Evolutionary conservation across 768 basidiomycete species (phyloP), one percentile per base, ranked within the genome.

Genomic region (Suillus luteus): DNA sequence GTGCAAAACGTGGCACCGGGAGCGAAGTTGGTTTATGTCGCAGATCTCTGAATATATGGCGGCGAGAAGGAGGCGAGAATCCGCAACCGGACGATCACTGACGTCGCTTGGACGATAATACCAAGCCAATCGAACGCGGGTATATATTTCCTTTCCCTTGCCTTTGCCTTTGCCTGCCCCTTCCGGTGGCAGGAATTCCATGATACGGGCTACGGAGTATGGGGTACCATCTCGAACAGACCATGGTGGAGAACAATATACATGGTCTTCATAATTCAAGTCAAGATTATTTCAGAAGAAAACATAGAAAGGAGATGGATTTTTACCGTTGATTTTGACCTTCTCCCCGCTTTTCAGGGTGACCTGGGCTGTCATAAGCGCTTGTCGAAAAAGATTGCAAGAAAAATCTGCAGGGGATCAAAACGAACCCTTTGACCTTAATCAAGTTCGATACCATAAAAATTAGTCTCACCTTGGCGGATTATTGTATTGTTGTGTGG

Each of bases 21-120:
- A 91, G 68, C 96, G 88, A 66, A 99, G 84, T 81, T 96, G 92
- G 77, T 88, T 90, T 77, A 97, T 87, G 78, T 97, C 96, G 82
- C 94, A 93, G 59, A 95, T 86, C 81, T 98, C 96, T 62, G 94
- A 92, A 80, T 95, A 96, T 77, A 99, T 96, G 67, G 96, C 93
- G 52, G 96, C 95, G 66, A 96, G 86, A 64, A 99, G 85, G 54
- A 97, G 83, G 66, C 97, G 90, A 68, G 90, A 91, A 81, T 99
- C 96, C 63, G 91, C 86, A 64, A 95, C 89, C 35, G 90, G 85
- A 63, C 96, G 90, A 80, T 95, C 93, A 74, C 90, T 93, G 69
- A 98, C 92, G 85, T 99, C 96, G 78, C 90, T 87, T 59, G 95
- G 95, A 68, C 96, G 92, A 81, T 98, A 97, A 80, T 96, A 99